Evolutionary conservation across 148 eudicot genomes (phyloP).

Genomic region (Camellia granthamiana): DNA sequence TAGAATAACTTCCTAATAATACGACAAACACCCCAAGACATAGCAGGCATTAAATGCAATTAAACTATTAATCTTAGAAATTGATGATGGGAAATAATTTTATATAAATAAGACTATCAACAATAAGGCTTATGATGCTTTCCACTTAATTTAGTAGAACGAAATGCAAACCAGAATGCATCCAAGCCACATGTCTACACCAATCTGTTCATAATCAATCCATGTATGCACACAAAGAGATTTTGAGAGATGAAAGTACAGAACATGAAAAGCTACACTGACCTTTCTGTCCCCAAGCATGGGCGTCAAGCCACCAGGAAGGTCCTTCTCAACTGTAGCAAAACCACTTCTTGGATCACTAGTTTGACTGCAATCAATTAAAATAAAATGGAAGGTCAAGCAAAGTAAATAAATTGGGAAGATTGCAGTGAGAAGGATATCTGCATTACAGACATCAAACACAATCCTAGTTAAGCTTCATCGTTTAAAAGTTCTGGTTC

Average conservation of each 20-base stretch:
- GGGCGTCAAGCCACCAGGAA: conserved; percentile 92
- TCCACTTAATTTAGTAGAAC: neutral
- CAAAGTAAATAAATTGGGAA: neutral
- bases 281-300: conserved; percentile 99
- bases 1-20: neutral
- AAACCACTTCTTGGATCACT: conserved; percentile 93
- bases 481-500: neutral
- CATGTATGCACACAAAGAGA: neutral
- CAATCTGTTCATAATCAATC: neutral
- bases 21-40: neutral
- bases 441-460: neutral
- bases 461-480: conserved; percentile 7
- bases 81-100: neutral
- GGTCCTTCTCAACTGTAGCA: conserved; percentile 88
- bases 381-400: neutral
- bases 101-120: neutral
- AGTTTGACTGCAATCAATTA: conserved; percentile 62
- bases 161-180: neutral
- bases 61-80: neutral
- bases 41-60: neutral
- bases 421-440: neutral
- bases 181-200: neutral
- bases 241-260: neutral
- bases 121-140: neutral
- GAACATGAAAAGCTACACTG: conserved; percentile 3